A percentile compares a stretch with the other conserved stretches of the same genome.
Conservation (phyloP, 768 basidiomycete species). For the Rhodotorula toruloides region DNA sequence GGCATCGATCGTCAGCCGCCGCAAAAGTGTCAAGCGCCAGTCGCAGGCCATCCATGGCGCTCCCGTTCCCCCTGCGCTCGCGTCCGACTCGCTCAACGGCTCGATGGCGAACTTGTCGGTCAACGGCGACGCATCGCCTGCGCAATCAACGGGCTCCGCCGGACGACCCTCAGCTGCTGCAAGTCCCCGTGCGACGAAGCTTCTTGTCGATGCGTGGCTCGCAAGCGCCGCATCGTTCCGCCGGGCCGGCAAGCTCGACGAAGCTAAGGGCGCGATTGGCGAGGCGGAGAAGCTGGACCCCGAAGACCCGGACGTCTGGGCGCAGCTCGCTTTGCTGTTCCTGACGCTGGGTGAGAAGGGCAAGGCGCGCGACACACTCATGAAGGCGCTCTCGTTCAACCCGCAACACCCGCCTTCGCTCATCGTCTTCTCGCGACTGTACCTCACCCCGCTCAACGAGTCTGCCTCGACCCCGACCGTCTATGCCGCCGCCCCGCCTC, state of each 20-base stretch:
- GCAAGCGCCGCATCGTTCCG: conserved; percentile 93
- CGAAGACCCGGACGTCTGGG: not conserved
- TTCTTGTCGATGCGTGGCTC: conserved; percentile 84
- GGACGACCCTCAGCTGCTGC: not conserved
- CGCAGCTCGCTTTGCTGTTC: conserved; percentile 69
- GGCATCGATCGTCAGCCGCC: not conserved
- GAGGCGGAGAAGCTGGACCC: conserved; percentile 68
- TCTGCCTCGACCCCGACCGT: not conserved
- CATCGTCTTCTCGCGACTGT: conserved; percentile 70
- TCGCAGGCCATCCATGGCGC: not conserved
- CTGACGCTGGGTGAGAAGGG: conserved; percentile 55
- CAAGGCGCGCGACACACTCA: conserved; percentile 68
- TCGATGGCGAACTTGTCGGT: conserved; percentile 4
- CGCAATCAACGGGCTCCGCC: conserved; percentile 43
- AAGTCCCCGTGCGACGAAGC: conserved; percentile 55
- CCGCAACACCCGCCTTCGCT: conserved; percentile 71
- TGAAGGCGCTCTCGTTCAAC: conserved; percentile 82
- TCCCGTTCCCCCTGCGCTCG: conserved; percentile 47
- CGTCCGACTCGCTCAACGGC: conserved; percentile 39
- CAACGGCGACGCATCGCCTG: not conserved
- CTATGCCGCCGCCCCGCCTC: not conserved
- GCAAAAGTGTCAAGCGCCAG: not conserved
- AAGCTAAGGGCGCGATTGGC: conserved; percentile 82
- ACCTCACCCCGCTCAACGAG: conserved; percentile 52
- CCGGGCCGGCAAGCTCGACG: conserved; percentile 79